Percentiles rank a stretch among this genome's conserved stretches.
These are phyloP conservation scores for Leptomonas pyrrhocoris DNA, from an alignment of 208 protist species.

Conservation along the genomic window DNA sequence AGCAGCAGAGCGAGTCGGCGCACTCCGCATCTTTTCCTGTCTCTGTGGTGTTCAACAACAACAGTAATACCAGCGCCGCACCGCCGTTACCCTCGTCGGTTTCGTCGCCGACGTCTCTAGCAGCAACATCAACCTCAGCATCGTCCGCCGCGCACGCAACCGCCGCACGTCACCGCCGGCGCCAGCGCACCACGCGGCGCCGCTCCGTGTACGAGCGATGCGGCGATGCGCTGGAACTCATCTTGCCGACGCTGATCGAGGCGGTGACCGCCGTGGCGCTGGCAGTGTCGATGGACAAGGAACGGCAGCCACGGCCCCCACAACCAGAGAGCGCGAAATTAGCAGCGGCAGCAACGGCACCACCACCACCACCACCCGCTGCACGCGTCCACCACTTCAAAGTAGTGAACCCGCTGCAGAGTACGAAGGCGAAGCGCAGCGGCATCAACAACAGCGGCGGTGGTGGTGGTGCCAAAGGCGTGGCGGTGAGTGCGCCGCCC, in stretches of 20 bases:
- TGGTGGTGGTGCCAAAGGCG: background rate
- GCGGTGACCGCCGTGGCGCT: slow-evolving; percentile 26
- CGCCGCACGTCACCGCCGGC: slow-evolving; percentile 20
- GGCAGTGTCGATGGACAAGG: slow-evolving; percentile 36
- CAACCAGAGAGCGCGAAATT: background rate
- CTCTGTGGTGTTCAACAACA: background rate
- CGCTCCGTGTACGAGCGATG: slow-evolving; percentile 33
- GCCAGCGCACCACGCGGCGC: slow-evolving; percentile 27
- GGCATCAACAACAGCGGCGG: no score
- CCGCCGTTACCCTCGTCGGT: background rate
- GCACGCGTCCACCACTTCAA: slow-evolving; percentile 28
- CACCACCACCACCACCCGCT: slow-evolving; percentile 6
- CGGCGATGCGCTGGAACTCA: slow-evolving; percentile 33
- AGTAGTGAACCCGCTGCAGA: slow-evolving; percentile 6
- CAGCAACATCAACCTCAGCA: background rate
- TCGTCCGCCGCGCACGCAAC: background rate
- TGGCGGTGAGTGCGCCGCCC: background rate
- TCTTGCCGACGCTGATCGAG: slow-evolving; percentile 43
- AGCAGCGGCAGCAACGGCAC: background rate
- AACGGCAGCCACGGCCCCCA: slow-evolving; percentile 11
- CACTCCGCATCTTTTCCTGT: background rate
- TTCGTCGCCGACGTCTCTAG: background rate
- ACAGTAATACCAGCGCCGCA: background rate
- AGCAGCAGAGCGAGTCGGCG: background rate
- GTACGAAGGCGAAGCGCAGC: slow-evolving; percentile 19